phyloP scores from a whole-genome alignment of 352 stramenopile genomes.

The Globisporangium radiosum region DNA sequence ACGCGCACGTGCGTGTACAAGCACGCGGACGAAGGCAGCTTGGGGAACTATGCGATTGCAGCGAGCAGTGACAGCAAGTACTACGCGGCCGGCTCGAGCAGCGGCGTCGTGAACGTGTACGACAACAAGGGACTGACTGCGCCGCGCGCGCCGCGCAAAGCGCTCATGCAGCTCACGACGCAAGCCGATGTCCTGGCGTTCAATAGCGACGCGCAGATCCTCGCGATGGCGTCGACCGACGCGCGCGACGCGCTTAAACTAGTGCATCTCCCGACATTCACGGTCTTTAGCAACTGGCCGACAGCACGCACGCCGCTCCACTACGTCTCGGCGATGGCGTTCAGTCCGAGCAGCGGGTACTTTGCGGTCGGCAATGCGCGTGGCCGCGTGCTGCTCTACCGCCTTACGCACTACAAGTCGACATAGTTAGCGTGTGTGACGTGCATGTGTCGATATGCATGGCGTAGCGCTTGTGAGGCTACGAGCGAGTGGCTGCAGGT shows the following conservation, averaged over 20 bases:
- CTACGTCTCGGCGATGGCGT: conserved; percentile 95
- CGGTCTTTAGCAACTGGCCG: conserved; percentile 98
- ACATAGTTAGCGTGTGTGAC: conserved; percentile 33
- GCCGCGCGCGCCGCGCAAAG: conserved; percentile 80
- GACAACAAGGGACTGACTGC: conserved; percentile 53
- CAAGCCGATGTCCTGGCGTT: conserved; percentile 87
- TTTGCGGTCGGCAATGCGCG: conserved; percentile 96
- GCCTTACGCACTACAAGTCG: conserved; percentile 91
- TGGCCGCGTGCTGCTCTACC: conserved; percentile 95
- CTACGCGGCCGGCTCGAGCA: conserved; percentile 92
- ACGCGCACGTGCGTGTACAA: conserved; percentile 75
- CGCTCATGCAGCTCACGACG: conserved; percentile 97
- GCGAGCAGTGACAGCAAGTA: conserved; percentile 59
- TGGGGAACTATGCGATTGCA: conserved; percentile 78
- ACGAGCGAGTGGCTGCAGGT: background rate
- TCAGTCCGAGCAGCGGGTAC: conserved; percentile 92
- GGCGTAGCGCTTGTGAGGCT: background rate
- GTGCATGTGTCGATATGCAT: no score
- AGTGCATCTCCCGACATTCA: conserved; percentile 91
- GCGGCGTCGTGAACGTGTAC: conserved; percentile 98
- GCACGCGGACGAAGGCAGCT: conserved; percentile 80
- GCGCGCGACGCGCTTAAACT: conserved; percentile 93
- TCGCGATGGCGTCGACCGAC: conserved; percentile 90
- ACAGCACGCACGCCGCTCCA: conserved; percentile 94
- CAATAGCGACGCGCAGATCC: conserved; percentile 91